Evolutionary conservation across 108 stramenopile species (phyloP).

Genomic region (Skeletonema tropicum): DNA sequence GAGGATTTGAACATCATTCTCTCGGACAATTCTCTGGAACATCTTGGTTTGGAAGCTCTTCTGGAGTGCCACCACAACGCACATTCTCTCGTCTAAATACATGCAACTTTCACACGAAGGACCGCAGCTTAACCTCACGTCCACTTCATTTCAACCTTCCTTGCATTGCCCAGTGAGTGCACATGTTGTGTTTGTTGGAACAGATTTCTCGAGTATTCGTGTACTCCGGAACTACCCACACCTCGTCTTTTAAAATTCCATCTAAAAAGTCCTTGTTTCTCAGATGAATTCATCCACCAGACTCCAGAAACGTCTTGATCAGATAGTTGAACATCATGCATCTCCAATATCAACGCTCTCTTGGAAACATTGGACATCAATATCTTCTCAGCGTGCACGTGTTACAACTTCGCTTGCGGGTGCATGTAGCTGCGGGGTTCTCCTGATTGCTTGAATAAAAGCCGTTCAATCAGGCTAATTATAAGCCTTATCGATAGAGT

Average conservation of each 20-base stretch:
- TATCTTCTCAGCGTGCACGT: no score
- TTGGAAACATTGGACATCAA: no score
- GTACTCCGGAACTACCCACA: slow-evolving; percentile 25
- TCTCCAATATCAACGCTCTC: no score
- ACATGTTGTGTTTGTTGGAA: slow-evolving; percentile 60
- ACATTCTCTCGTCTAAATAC: slow-evolving; percentile 65
- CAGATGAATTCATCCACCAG: slow-evolving; percentile 25
- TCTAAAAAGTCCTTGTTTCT: slow-evolving; percentile 55
- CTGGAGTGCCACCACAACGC: slow-evolving; percentile 53
- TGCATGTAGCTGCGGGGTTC: no score
- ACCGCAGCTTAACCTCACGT: slow-evolving; percentile 74
- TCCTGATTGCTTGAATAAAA: no score
- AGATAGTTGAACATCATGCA: no score
- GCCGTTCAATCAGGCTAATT: no score
- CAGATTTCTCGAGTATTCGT: slow-evolving; percentile 52
- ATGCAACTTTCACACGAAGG: no score
- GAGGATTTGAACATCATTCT: slow-evolving; percentile 58
- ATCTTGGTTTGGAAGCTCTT: slow-evolving; percentile 50
- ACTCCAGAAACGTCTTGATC: slow-evolving; percentile 1
- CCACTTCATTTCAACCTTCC: slow-evolving; percentile 78
- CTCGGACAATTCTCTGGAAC: slow-evolving; percentile 73
- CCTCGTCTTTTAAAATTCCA: slow-evolving; percentile 58
- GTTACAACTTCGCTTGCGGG: no score
- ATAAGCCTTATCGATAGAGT: no score
- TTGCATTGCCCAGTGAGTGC: slow-evolving; percentile 76